phyloP scores from a whole-genome alignment of 805 yeast genomes.

The Metschnikowia sp. region DNA sequence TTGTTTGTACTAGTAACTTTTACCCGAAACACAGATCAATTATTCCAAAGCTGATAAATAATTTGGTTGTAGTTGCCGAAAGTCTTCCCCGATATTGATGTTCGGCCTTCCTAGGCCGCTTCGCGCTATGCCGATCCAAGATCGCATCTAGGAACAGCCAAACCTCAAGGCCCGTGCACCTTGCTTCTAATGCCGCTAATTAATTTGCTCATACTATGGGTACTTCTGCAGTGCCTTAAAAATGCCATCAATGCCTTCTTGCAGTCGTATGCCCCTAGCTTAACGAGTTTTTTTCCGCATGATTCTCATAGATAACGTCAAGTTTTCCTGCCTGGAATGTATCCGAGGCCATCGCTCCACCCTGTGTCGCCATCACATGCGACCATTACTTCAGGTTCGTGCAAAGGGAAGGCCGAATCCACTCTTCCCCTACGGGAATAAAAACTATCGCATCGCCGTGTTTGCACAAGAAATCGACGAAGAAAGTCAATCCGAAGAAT shows the following conservation, averaged over 20 bases:
- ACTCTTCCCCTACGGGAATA: slow-evolving; percentile 43
- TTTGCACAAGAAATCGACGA: slow-evolving; percentile 42
- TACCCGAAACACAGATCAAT: too few relatives aligned
- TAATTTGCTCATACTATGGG: slow-evolving; percentile 13
- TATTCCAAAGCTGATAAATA: too few relatives aligned
- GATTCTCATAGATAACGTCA: slow-evolving; percentile 76
- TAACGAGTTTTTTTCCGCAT: slow-evolving; percentile 30
- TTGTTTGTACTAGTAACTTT: too few relatives aligned
- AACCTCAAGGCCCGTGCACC: slow-evolving; percentile 6
- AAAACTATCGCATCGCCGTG: slow-evolving; percentile 57
- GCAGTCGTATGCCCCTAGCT: too few relatives aligned
- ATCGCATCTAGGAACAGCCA: slow-evolving; percentile 8
- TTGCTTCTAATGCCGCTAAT: background rate
- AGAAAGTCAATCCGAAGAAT: background rate
- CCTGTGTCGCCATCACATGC: slow-evolving; percentile 73
- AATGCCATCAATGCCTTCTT: background rate
- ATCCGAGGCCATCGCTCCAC: slow-evolving; percentile 92
- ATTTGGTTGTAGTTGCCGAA: too few relatives aligned
- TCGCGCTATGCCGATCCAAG: slow-evolving; percentile 3
- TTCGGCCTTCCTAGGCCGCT: too few relatives aligned
- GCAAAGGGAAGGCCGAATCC: slow-evolving; percentile 84
- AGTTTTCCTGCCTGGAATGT: slow-evolving; percentile 83
- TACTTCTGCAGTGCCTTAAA: background rate
- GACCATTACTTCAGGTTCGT: slow-evolving; percentile 82
- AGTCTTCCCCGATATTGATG: too few relatives aligned